Evolutionary conservation across 1,139 yeast genomes (phyloP).

Genomic region (Candida sp.): DNA sequence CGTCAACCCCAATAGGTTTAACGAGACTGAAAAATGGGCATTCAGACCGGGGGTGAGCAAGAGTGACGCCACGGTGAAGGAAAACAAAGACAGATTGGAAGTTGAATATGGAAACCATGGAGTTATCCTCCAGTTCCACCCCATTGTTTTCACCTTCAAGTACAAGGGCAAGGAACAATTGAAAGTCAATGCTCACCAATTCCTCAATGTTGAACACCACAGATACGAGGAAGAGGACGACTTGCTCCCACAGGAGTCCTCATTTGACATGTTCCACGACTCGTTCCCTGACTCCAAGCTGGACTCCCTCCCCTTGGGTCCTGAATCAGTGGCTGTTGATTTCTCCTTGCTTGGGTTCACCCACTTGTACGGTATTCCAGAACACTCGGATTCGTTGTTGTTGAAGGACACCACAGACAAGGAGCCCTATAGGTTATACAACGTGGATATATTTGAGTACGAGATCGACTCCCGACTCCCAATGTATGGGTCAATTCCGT

Average conservation of each 20-base stretch:
- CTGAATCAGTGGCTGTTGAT: conserved; percentile 88
- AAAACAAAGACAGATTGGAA: background rate
- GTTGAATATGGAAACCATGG: conserved; percentile 48
- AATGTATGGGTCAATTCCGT: conserved; percentile 95
- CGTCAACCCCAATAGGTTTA: conserved; percentile 52
- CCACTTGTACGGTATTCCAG: conserved; percentile 91
- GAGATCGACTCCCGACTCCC: conserved; percentile 82
- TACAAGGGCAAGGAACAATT: conserved; percentile 52
- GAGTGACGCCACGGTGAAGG: conserved; percentile 6
- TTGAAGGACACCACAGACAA: conserved; percentile 66
- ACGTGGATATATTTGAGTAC: conserved; percentile 95
- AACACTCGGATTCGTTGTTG: conserved; percentile 84
- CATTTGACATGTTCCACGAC: conserved; percentile 63
- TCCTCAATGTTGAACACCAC: conserved; percentile 82
- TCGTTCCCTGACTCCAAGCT: conserved; percentile 59
- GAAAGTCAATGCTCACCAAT: conserved; percentile 66
- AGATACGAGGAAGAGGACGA: conserved; percentile 47
- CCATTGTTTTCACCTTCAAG: conserved; percentile 55
- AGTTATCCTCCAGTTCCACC: conserved; percentile 47
- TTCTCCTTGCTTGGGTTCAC: conserved; percentile 62
- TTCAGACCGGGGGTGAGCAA: conserved; percentile 24
- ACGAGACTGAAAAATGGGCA: conserved; percentile 66
- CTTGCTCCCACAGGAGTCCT: conserved; percentile 57
- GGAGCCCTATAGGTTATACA: conserved; percentile 83
- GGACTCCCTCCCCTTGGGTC: conserved; percentile 80